Base-by-base conservation (phyloP, 2,329 filamentous ascomycete species). In the Trichoderma sp. region DNA sequence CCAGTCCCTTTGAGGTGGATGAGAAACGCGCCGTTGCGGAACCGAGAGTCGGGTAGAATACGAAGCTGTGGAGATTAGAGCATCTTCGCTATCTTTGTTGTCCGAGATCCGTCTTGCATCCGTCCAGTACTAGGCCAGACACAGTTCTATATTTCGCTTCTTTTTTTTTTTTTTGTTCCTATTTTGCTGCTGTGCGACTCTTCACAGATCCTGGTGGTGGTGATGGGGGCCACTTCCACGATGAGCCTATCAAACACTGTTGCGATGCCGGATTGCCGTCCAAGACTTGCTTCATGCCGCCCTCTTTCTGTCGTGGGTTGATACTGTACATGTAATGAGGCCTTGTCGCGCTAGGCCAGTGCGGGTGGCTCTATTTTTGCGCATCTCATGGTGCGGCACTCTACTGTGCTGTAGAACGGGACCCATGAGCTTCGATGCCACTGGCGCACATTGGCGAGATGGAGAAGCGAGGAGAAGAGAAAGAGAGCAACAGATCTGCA, bases 231-330 rank as follows among this genome's bases (percentile, higher is more conserved):
- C 27, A 10, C 27, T 10, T n/a, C 19, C 6, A 5, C 14, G 37
- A 52, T 59, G 64, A 40, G 37, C 64, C 64, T 67, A 67, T 67
- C 64, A 67, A 55, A 67, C n/a, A 55, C 13, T 35, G 21, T 29
- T 49, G 53, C 47, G 64, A 67, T 67, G 64, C 64, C 64, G 64
- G 11, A 21, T 67, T 67, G 49, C 64, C 64, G 64, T 56, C 31
- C 10, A 40, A 43, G 53, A 58, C 37, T 47, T 57, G 47, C 31
- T 63, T 63, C 11, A 52, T 21, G n/a, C 27, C 27, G 31, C 43
- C 47, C 60, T 63, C n/a, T 24, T 49, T 49, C 47, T 19, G 10
- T 13, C 11, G 47, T 49, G 4, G 4, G n/a, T 24, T 49, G 47
- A 49, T 49, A n/a, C n/a, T n/a, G n/a, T n/a, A 27, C 27, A 27